These are phyloP conservation scores for Nyctanthes arbortristis DNA, from an alignment of 257 asterid genomes.

Conservation along the genomic window DNA sequence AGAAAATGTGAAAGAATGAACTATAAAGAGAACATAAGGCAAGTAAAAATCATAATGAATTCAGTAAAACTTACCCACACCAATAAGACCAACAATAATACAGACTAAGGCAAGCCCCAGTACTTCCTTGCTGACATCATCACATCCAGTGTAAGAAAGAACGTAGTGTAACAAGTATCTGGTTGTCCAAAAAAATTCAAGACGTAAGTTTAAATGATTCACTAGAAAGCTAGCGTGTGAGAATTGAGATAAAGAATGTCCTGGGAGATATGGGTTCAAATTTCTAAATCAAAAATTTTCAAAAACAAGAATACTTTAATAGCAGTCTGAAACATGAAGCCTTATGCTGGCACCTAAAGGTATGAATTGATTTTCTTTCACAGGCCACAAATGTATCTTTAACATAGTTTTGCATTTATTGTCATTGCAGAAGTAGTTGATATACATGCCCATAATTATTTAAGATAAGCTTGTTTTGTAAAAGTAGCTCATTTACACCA, in stretches of 20 bases:
- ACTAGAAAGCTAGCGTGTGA: slow-evolving; percentile 6
- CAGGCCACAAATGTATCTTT: neutral
- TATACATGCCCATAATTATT: neutral
- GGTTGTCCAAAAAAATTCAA: slow-evolving; percentile 28
- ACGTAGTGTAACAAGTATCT: slow-evolving; percentile 78
- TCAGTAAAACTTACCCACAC: slow-evolving; percentile 56
- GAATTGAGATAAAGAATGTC: slow-evolving; percentile 7
- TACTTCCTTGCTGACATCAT: slow-evolving; percentile 33
- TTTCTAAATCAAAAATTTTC: neutral
- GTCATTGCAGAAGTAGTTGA: neutral
- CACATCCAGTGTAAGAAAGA: slow-evolving; percentile 43
- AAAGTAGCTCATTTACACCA: neutral
- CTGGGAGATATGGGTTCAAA: neutral
- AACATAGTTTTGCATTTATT: neutral
- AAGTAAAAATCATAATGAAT: slow-evolving; percentile 12
- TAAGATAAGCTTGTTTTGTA: neutral
- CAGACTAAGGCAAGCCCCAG: slow-evolving; percentile 52
- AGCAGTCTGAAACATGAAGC: neutral
- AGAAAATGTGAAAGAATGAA: slow-evolving; percentile 1
- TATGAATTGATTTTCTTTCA: neutral
- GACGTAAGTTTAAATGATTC: slow-evolving; percentile 10
- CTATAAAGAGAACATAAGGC: slow-evolving; percentile 14
- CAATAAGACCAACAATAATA: slow-evolving; percentile 64
- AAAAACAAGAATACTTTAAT: neutral
- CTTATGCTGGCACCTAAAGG: neutral